Conservation (phyloP, 139 green algal genomes). For the Zygnema cylindricum region DNA sequence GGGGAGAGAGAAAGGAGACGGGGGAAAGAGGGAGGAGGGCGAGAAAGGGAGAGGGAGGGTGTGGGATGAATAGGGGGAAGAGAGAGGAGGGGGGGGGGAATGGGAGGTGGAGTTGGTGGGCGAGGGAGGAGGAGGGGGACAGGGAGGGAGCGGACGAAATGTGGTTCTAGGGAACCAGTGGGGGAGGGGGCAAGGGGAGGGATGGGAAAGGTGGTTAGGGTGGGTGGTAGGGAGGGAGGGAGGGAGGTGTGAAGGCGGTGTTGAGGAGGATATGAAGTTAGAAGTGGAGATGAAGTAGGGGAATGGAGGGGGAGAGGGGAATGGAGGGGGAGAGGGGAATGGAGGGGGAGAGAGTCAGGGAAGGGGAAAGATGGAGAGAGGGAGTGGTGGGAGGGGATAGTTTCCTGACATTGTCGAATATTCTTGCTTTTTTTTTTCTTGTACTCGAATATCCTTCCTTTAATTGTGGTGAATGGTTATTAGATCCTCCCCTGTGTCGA, state of each 20-base stretch:
- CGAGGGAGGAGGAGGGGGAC: conserved; percentile 12
- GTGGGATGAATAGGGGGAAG: neutral
- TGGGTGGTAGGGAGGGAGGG: too few species aligned
- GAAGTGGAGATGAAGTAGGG: neutral
- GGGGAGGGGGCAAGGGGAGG: neutral
- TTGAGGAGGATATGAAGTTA: too few species aligned
- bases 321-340: neutral
- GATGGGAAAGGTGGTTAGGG: neutral
- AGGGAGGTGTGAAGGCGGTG: too few species aligned
- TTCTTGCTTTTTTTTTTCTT: too few species aligned
- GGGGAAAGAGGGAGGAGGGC: neutral
- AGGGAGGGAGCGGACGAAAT: neutral
- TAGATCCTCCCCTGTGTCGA: neutral
- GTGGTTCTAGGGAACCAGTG: neutral
- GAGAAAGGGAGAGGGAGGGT: neutral
- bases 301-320: neutral
- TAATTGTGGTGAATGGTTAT: neutral
- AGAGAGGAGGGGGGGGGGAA: neutral
- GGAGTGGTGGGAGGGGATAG: neutral
- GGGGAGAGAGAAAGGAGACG: neutral
- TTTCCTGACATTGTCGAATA: too few species aligned
- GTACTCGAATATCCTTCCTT: neutral
- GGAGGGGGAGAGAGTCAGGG: neutral
- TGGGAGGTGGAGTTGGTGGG: neutral
- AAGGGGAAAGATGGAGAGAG: neutral